Base-by-base conservation (phyloP, 2,329 filamentous ascomycete genomes). In the Rachicladosporium sp. region DNA sequence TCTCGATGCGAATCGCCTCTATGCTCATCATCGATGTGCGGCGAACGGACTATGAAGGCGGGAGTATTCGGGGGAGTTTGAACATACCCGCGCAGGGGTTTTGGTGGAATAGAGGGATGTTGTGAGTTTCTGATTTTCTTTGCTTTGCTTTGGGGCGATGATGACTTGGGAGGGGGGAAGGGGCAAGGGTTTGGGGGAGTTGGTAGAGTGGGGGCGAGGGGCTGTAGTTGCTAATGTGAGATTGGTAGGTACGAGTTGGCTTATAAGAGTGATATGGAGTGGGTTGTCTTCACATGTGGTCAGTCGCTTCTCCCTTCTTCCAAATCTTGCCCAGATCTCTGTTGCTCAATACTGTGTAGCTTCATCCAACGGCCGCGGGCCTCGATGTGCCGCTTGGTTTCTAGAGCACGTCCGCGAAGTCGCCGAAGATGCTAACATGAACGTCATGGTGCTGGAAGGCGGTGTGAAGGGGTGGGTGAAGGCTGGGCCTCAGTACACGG, bases 41-140 rank as follows among this genome's bases (percentile, higher is more conserved):
- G 13, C 55, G 65, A 31, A 68, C 58, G n/a, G 66, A 68, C 50
- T 68, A 65, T 44, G 62, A 65, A 39, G 66, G 66, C 29, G 66
- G 65, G 10, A 51, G 56, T 4, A 65, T 68, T 35, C 53, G 57
- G 15, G 64, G 64, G n/a, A 65, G 61, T 46, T 48, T 69, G 29
- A 68, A 68, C 43, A 53, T 69, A 31, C 66, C 66, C 11, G 66
- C 66, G 0, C 64, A 68, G 36, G 60, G 59, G 30, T 68, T 69
- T 52, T 67, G 61, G 50, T 55, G 60, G 58, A 68, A 68, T 45
- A 50, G 60, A 31, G 63, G 53, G 1, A 59, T 60, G n/a, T 50
- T 68, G 38, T 49, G 37, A 32, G 45, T 41, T 41, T 6, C 11
- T 31, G 2, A n/a, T n/a, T n/a, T n/a, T n/a, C 10, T 15, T 10